Base-by-base conservation (phyloP, 257 asterid species). In the Salvia splendens region DNA sequence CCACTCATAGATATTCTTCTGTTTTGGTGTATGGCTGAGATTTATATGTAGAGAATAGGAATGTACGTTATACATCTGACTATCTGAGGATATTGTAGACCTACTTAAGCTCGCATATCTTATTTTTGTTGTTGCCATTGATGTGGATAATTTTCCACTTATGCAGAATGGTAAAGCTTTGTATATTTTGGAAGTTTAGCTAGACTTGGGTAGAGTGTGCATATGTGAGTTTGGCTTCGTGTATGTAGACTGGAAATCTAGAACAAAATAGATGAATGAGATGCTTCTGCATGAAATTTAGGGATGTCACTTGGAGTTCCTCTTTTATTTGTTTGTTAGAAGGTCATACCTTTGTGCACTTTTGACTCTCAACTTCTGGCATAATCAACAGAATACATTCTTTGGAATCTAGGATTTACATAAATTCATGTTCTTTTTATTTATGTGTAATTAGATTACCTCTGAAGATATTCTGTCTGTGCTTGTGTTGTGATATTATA, bases 11-110 rank as follows among this genome's bases (percentile, higher is more conserved):
- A 38, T 32, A 14, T n/a, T 55, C 32, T 17, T 48, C 38, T 46
- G 7, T 40, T 40, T 14, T 67, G 43, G 32, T 71, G 42, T 66
- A 64, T 67, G 55, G 35, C 47, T 41, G 11, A 76, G 45, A 66
- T 60, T 51, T 45, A 41, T 62, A 8, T 38, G 53, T 15, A 42
- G 43, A 41, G 10, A 28, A 52, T 76, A 59, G 68, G 12, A 17
- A 17, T 17, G 20, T 17, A 17, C n/a, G n/a, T 17, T 17, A 17
- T 17, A 17, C 20, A 17, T 24, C 30, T 24, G 30, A 24, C 30
- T 24, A 24, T 24, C 30, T 24, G 30, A 65, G 51, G 43, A 32
- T 8, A 50, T 64, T 41, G 17, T 64, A 64, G 40, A 43, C 16
- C 20, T 14, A 16, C 36, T 15, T 58, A 59, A 50, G 4, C 43